Evolutionary conservation across 805 yeast genomes (phyloP).

Genomic region (Cyberlindnera euphorbiiphila): DNA sequence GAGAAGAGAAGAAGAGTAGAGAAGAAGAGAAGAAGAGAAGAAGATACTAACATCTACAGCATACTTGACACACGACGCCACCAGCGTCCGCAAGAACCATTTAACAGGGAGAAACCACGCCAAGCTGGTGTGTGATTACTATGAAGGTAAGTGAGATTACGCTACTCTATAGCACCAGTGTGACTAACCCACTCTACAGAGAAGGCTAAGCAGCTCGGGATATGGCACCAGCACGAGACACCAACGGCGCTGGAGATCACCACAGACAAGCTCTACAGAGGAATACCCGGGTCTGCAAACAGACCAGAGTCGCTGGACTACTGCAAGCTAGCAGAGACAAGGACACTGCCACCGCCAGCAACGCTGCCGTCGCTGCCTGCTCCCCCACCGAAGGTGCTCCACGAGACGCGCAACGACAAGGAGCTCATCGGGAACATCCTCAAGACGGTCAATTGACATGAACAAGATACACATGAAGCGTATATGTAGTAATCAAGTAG

Average conservation of each 20-base stretch:
- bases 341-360: constrained; percentile 27
- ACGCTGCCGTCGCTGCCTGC: constrained; percentile 20
- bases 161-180: background rate
- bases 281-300: constrained; percentile 32
- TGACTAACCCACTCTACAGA: constrained; percentile 9
- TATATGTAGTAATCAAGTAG: background rate
- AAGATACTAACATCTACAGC: constrained; percentile 30
- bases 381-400: constrained; percentile 26
- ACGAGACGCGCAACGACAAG: constrained; percentile 9
- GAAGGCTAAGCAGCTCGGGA: constrained; percentile 32
- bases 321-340: constrained; percentile 19
- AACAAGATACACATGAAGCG: background rate
- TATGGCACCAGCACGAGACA: constrained; percentile 29
- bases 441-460: constrained; percentile 18
- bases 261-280: constrained; percentile 16
- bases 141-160: constrained; percentile 40
- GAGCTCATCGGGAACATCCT: constrained; percentile 21
- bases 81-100: constrained; percentile 80
- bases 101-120: constrained; percentile 74
- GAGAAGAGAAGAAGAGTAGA: too few relatives aligned
- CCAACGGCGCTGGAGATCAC: constrained; percentile 24
- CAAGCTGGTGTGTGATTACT: constrained; percentile 67
- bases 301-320: constrained; percentile 9
- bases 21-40: too few relatives aligned
- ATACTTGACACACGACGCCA: constrained; percentile 82